phyloP scores from a whole-genome alignment of 1,284 basidiomycete genomes.

The Tremellales sp. region DNA sequence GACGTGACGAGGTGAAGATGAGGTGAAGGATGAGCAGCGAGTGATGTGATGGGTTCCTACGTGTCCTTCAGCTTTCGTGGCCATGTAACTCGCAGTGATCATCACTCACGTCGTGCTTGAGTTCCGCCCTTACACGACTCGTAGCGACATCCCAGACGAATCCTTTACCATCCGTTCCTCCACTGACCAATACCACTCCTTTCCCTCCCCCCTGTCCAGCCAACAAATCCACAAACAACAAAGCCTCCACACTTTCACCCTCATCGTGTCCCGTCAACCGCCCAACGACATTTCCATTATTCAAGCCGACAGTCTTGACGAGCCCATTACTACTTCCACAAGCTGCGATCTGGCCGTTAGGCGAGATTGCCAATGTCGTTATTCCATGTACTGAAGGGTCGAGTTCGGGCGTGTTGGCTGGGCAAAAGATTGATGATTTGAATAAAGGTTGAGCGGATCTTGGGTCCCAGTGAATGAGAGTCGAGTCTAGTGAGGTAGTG shows the following conservation, averaged over 20 bases:
- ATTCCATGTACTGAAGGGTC: slow-evolving; percentile 61
- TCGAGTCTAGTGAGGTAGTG: slow-evolving; percentile 79
- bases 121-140: slow-evolving; percentile 70
- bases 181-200: slow-evolving; percentile 70
- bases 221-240: slow-evolving; percentile 77
- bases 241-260: slow-evolving; percentile 84
- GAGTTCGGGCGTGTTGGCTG: slow-evolving; percentile 58
- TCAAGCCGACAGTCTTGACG: slow-evolving; percentile 77
- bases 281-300: slow-evolving; percentile 76
- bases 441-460: slow-evolving; percentile 63
- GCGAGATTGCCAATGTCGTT: slow-evolving; percentile 79
- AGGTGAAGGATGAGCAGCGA: slow-evolving; percentile 69
- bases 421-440: slow-evolving; percentile 46
- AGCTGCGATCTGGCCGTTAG: slow-evolving; percentile 77
- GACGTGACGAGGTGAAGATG: slow-evolving; percentile 68
- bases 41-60: slow-evolving; percentile 80
- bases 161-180: slow-evolving; percentile 88
- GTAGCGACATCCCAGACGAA: slow-evolving; percentile 91
- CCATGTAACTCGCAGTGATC: background rate
- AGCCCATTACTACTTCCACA: slow-evolving; percentile 80
- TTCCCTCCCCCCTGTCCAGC: slow-evolving; percentile 54
- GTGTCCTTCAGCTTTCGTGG: background rate
- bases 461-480: slow-evolving; percentile 89
- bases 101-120: slow-evolving; percentile 67
- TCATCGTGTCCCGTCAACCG: slow-evolving; percentile 78